Conservation (phyloP, 2,329 filamentous ascomycete species). For the Xylariaceae sp. region DNA sequence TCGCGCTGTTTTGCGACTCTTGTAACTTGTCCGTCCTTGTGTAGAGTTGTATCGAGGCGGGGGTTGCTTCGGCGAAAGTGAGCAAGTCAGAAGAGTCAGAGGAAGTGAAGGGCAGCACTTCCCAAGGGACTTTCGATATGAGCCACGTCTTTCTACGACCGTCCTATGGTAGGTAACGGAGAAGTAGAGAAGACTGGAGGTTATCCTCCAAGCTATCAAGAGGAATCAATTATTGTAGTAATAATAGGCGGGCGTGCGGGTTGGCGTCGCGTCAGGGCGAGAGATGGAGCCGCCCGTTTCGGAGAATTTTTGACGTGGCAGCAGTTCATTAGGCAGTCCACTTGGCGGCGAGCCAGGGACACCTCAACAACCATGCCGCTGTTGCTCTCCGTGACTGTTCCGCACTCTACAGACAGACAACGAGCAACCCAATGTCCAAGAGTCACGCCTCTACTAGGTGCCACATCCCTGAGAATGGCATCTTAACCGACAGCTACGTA, state of each 20-base stretch:
- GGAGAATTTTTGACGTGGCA: constrained; percentile 34
- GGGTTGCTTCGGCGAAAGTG: too few species aligned
- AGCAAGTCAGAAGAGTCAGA: too few species aligned
- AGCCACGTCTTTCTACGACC: too few species aligned
- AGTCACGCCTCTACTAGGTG: too few species aligned
- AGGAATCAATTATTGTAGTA: neutral
- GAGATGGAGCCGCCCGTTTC: constrained; percentile 12
- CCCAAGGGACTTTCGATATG: too few species aligned
- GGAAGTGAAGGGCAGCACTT: too few species aligned
- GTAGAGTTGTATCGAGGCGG: too few species aligned
- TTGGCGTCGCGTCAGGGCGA: constrained; percentile 11
- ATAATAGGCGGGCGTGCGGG: constrained; percentile 12
- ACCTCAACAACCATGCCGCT: neutral
- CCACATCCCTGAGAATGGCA: too few species aligned
- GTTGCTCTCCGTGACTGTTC: neutral
- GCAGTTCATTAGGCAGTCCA: constrained; percentile 28
- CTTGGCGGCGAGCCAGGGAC: neutral
- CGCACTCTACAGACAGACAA: neutral
- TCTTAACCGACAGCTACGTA: too few species aligned
- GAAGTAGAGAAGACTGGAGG: neutral
- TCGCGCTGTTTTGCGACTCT: neutral
- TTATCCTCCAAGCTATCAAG: neutral
- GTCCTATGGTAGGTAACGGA: neutral
- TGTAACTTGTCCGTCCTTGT: too few species aligned
- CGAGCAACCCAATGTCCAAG: too few species aligned